Conservation (phyloP, 2,329 filamentous ascomycete genomes). For the Sarocladium strictum region DNA sequence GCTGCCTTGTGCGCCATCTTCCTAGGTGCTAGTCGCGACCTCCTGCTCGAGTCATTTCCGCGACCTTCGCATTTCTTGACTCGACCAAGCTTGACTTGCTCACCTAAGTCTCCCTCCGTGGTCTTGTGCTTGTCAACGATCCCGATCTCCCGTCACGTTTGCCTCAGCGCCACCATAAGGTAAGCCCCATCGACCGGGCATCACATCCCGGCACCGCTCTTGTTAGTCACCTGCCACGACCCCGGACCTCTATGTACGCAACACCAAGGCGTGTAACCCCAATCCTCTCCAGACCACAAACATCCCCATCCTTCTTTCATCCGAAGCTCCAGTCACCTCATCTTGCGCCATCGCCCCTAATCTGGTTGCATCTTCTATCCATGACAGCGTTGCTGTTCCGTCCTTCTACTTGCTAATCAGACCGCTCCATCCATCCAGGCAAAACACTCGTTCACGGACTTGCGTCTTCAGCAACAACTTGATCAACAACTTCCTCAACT, state of each 20-base stretch:
- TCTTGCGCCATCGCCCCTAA: background rate
- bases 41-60: background rate
- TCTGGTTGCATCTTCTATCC: background rate
- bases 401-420: background rate
- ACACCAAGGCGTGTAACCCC: conserved; percentile 1
- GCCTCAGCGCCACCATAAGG: conserved; percentile 7
- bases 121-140: conserved; percentile 4
- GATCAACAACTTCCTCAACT: background rate
- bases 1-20: background rate
- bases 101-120: background rate
- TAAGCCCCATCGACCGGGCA: background rate
- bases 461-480: background rate
- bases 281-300: background rate
- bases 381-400: background rate
- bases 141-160: conserved; percentile 5
- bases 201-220: conserved; percentile 6
- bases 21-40: background rate
- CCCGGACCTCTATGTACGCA: background rate
- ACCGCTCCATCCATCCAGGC: background rate
- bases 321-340: background rate
- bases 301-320: conserved; percentile 1
- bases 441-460: conserved; percentile 4
- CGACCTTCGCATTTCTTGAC: conserved; percentile 5
- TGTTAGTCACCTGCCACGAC: conserved; percentile 9
- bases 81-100: background rate